Base-by-base conservation (phyloP, 2,329 filamentous ascomycete species). In the Beauveria sp. region DNA sequence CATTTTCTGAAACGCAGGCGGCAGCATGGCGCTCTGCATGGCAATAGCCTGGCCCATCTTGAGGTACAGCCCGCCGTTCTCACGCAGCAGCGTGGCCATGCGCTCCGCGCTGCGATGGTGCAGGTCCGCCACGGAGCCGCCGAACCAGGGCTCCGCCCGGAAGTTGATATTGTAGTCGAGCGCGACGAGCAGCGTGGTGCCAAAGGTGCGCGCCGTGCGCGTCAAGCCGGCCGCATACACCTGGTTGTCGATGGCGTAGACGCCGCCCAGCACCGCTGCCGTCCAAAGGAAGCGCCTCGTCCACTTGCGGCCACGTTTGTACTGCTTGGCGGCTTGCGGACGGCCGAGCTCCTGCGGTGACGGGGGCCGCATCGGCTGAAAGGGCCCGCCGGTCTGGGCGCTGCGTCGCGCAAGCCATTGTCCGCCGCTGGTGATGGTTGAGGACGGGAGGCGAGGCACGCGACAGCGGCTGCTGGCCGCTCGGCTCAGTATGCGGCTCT, bases 41-140 rank as follows among this genome's bases (percentile, higher is more conserved):
- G 93, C 95, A 67, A 99, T 93, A 5, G 95, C 95, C 79, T 99
- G 95, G 0, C 95, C 95, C 63, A 99, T 97, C 81, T 99, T 99
- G 71, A 98, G 81, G 72, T 98, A 99, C 20, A 99, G 76, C 0
- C 95, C 95, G 64, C 95, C 93, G 80, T 99, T 99, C 61, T 84
- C 79, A 28, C 90, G 83, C 66, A 98, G 80, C 65, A 99, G 77
- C 34, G 93, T 82, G 64, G 91, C 96, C 43, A 98, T 78, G 28
- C 90, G 83, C 76, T 92, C 86, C 0, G 95, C 95, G 71, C 89
- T 96, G 64, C 95, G 87, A 43, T 83, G 79, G 75, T 99, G 95
- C 56, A 98, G 77, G 63, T 91, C 90, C 48, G 84, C 81, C 46
- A 96, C 86, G 22, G 86, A 88, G 56, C 87, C 85, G 26, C 88